A percentile compares a stretch with the other conserved stretches of the same genome.
Conservation (phyloP, 306 rosid species). For the Dalbergia cultrata region DNA sequence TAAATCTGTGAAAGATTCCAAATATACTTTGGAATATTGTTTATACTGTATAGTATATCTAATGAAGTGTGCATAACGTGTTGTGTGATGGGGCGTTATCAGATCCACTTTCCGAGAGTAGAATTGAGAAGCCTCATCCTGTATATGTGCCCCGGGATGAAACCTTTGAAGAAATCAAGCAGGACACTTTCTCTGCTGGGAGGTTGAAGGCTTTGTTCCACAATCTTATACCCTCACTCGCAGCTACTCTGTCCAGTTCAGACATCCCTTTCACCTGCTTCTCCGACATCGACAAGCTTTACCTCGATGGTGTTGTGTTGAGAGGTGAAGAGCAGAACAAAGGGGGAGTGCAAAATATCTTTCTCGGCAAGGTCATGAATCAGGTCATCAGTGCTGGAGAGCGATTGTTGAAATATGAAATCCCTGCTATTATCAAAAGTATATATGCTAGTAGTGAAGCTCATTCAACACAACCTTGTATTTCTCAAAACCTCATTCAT, state of each 20-base stretch:
- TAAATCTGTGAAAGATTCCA: too few species aligned
- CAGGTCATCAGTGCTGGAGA: slow-evolving; percentile 65
- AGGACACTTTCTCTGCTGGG: slow-evolving; percentile 83
- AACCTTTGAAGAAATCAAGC: slow-evolving; percentile 92
- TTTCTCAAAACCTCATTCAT: slow-evolving; percentile 16
- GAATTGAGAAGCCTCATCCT: slow-evolving; percentile 97
- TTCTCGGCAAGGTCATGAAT: slow-evolving; percentile 65
- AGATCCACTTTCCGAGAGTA: slow-evolving; percentile 80
- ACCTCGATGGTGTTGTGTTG: slow-evolving; percentile 74
- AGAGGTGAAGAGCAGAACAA: slow-evolving; percentile 62
- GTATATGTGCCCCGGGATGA: slow-evolving; percentile 95
- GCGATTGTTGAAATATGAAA: slow-evolving; percentile 75
- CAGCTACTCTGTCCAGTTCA: slow-evolving; percentile 78
- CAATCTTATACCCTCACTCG: slow-evolving; percentile 84
- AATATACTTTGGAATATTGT: too few species aligned
- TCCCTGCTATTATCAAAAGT: slow-evolving; percentile 82
- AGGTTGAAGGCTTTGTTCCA: slow-evolving; percentile 92
- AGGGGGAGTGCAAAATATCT: slow-evolving; percentile 43
- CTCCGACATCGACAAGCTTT: slow-evolving; percentile 90
- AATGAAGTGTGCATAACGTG: slow-evolving; percentile 30
- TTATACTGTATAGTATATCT: slow-evolving; percentile 3
- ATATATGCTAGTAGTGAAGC: slow-evolving; percentile 32
- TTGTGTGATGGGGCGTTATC: slow-evolving; percentile 43
- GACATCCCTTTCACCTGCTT: slow-evolving; percentile 87
- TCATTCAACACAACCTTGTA: slow-evolving; percentile 24